These are phyloP conservation scores for Carex cristatella DNA, from an alignment of 176 grass and related monocot genomes.

Conservation along the genomic window DNA sequence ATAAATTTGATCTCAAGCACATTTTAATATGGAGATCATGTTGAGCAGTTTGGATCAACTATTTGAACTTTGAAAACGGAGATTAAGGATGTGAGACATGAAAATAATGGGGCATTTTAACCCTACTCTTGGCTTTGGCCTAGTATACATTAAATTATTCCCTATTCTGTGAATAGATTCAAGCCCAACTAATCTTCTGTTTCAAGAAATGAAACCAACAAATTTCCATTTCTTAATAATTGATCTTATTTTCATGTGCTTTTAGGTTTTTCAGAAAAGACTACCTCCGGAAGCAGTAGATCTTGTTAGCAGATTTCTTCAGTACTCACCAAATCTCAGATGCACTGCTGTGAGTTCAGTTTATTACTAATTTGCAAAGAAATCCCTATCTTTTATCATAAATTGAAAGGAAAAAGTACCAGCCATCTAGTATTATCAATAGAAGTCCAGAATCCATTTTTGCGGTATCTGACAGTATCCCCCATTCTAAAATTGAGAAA, in stretches of 20 bases:
- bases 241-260: slow-evolving; percentile 9
- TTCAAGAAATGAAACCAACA: neutral
- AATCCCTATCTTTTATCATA: neutral
- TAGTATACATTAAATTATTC: neutral
- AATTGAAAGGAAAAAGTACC: neutral
- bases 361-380: neutral
- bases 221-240: neutral
- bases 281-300: slow-evolving; percentile 84
- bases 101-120: too few species aligned
- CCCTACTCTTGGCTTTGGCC: neutral
- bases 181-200: neutral
- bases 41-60: too few species aligned
- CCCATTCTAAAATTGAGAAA: neutral
- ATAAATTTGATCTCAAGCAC: too few species aligned
- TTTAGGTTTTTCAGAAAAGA: slow-evolving; percentile 78
- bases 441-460: neutral
- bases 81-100: too few species aligned
- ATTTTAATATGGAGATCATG: too few species aligned
- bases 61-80: too few species aligned
- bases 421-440: neutral
- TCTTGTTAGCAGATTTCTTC: slow-evolving; percentile 84
- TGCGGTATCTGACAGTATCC: neutral
- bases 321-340: slow-evolving; percentile 84
- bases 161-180: neutral
- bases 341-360: slow-evolving; percentile 76